Evolutionary conservation across 192 early-diverging fungal species (phyloP), one percentile per base, ranked within the genome.

Genomic region (Dissophora globulifera): DNA sequence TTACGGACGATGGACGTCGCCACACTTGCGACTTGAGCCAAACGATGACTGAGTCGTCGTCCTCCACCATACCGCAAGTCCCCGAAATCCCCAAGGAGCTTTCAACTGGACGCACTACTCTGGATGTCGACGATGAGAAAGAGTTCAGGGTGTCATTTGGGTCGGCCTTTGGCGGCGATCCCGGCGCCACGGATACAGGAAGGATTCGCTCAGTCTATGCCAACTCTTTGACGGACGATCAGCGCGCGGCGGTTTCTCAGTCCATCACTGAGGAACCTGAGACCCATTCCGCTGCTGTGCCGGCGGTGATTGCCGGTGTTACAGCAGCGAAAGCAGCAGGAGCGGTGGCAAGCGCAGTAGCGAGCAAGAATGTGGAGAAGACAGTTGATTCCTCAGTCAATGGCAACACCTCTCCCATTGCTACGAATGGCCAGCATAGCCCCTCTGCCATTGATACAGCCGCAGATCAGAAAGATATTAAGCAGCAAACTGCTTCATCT

Each of bases 21-120:
- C 70, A 66, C 25, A 75, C 70, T 9, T 75, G 70, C 19, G 70
- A 75, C 20, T 38, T 74, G 63, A 76, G 62, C 16, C 64, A 67
- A 31, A 45, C 46, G 13, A 23, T 76, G 11, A 1, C 29, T 4
- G 71, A 53, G 10, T 10, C 46, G 29, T n/a, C 52, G n/a, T 16
- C 41, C 19, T 29, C 52, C n/a, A 16, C n/a, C 17, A 29, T 43
- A 7, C 62, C 72, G 5, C 45, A 50, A 42, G 72, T 62, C 0
- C 63, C 50, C 22, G 58, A 58, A 3, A 26, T 48, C 2, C 50
- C 43, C 13, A 51, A 58, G 20, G 71, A 65, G 9, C 27, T 46
- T 22, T 41, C 40, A 1, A 20, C 41, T 1, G 49, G 50, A 22
- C 49, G 26, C 6, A 26, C 54, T 0, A 20, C 48, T 1, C 7